Conservation (phyloP, 2,329 filamentous ascomycete genomes). For the Thelonectria blattea region DNA sequence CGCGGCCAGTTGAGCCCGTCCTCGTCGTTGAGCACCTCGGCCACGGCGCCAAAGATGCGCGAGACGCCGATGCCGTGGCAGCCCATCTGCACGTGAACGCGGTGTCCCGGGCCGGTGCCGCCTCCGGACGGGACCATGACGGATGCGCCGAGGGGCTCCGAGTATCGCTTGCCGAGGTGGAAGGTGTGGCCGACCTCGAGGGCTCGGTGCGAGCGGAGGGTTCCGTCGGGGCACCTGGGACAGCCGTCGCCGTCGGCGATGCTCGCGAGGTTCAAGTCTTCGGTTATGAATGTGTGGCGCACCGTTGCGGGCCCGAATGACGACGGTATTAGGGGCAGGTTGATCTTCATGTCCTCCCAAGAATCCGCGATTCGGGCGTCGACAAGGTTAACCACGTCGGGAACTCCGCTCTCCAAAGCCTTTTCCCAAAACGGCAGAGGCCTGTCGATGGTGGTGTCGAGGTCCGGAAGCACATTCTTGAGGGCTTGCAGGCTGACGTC, state of each 20-base stretch:
- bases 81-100: constrained; percentile 82
- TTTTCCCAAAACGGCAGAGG: constrained; percentile 59
- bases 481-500: constrained; percentile 63
- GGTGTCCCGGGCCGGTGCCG: constrained; percentile 30
- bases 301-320: constrained; percentile 21
- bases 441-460: constrained; percentile 75
- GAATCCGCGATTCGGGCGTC: constrained; percentile 40
- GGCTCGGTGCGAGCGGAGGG: constrained; percentile 70
- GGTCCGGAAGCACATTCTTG: constrained; percentile 67
- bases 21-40: constrained; percentile 73
- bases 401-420: constrained; percentile 35
- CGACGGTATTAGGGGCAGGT: constrained; percentile 37
- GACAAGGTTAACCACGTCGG: constrained; percentile 44
- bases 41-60: constrained; percentile 85
- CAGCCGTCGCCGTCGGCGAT: constrained; percentile 74
- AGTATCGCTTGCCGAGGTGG: constrained; percentile 89
- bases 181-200: constrained; percentile 97
- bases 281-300: constrained; percentile 30
- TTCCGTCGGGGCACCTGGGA: constrained; percentile 69
- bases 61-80: constrained; percentile 96
- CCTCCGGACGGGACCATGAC: constrained; percentile 51
- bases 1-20: constrained; percentile 87
- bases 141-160: constrained; percentile 70
- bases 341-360: constrained; percentile 33
- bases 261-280: constrained; percentile 65